A percentile compares a stretch with the other conserved stretches of the same genome.
Conservation (phyloP, 352 stramenopile species). For the Pilasporangium apinafurcum region DNA sequence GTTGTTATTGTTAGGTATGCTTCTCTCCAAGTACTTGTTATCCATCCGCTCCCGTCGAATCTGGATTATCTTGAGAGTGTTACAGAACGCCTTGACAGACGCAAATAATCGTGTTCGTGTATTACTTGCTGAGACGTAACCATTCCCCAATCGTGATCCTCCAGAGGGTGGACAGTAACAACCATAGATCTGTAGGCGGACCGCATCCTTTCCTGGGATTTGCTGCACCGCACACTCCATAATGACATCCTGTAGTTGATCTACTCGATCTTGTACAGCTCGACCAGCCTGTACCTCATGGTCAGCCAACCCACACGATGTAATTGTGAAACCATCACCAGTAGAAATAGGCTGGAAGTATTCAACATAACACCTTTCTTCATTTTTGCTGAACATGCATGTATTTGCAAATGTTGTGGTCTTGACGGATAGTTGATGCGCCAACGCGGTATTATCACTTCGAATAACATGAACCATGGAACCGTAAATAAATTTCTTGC, state of each 20-base stretch:
- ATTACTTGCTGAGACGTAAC: no score
- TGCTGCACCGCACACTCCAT: constrained; percentile 22
- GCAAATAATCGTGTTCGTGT: no score
- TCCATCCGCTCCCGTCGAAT: no score
- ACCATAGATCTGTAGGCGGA: no score
- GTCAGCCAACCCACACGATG: constrained; percentile 16
- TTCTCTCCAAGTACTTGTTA: no score
- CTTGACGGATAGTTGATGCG: constrained; percentile 24
- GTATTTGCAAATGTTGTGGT: constrained; percentile 21
- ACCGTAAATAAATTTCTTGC: constrained; percentile 40
- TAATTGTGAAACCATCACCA: constrained; percentile 19
- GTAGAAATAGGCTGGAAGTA: constrained; percentile 7
- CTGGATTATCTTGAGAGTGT: no score
- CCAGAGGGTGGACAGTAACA: no score
- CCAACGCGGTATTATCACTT: neutral
- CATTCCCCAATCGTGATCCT: no score
- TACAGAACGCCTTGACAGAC: no score
- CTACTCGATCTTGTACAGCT: constrained; percentile 17
- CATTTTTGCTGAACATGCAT: constrained; percentile 15
- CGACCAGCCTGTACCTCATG: constrained; percentile 22
- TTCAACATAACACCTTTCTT: constrained; percentile 30
- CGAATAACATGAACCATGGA: constrained; percentile 24
- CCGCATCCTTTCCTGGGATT: no score
- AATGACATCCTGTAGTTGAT: constrained; percentile 30
- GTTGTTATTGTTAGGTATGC: no score